phyloP scores from a whole-genome alignment of 2,329 filamentous ascomycete species.

The Trichothecium roseum region DNA sequence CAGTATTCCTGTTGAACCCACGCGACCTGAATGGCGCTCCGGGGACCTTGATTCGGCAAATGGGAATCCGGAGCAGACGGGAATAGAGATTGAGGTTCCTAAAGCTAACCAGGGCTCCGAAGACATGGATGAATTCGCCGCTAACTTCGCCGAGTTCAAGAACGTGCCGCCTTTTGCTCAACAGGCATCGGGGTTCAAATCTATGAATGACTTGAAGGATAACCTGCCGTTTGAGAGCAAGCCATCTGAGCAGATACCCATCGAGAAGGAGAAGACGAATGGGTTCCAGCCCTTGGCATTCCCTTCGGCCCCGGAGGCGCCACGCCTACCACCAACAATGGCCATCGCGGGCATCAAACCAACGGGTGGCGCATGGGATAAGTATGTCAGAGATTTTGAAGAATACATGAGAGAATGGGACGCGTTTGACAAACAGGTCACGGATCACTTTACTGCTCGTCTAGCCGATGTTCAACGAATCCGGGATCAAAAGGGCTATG shows the following conservation, averaged over 20 bases:
- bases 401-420: conserved; percentile 41
- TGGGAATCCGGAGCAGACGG: conserved; percentile 10
- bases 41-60: conserved; percentile 28
- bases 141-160: conserved; percentile 42
- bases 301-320: conserved; percentile 38
- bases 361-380: conserved; percentile 31
- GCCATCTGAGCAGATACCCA: conserved; percentile 30
- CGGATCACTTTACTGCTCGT: conserved; percentile 44
- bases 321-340: conserved; percentile 32
- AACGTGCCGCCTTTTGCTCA: conserved; percentile 45
- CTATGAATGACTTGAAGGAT: conserved; percentile 44
- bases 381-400: conserved; percentile 43
- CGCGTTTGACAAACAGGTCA: conserved; percentile 39
- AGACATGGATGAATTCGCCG: conserved; percentile 43
- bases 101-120: conserved; percentile 38
- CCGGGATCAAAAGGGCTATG: conserved; percentile 29
- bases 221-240: conserved; percentile 47
- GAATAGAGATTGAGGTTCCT: conserved; percentile 11
- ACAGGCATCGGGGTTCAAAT: conserved; percentile 36
- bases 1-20: conserved; percentile 48
- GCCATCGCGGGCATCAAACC: conserved; percentile 33
- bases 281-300: conserved; percentile 26
- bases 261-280: conserved; percentile 15
- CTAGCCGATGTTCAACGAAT: conserved; percentile 29
- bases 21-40: conserved; percentile 48